Evolutionary conservation across 1,139 yeast genomes (phyloP).

Genomic region (Pichia sp.): DNA sequence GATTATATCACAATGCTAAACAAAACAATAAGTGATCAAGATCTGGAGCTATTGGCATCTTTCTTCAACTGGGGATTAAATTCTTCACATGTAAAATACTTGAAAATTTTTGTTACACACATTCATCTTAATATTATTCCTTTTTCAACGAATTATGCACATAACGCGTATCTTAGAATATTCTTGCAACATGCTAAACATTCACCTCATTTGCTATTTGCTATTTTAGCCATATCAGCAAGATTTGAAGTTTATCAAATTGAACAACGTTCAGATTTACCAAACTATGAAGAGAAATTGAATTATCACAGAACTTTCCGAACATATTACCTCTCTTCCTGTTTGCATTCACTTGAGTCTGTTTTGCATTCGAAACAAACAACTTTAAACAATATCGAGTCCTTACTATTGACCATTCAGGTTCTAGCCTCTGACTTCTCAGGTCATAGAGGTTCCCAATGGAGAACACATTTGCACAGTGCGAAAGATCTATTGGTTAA

Average conservation of each 20-base stretch:
- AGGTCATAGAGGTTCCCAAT: slow-evolving; percentile 46
- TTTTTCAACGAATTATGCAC: slow-evolving; percentile 33
- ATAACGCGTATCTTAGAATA: slow-evolving; percentile 41
- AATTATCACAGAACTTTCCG: slow-evolving; percentile 44
- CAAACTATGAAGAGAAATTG: slow-evolving; percentile 19
- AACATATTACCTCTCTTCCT: slow-evolving; percentile 47
- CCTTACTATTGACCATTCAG: slow-evolving; percentile 53
- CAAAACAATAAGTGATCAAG: slow-evolving; percentile 26
- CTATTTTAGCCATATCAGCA: slow-evolving; percentile 58
- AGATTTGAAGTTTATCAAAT: slow-evolving; percentile 39
- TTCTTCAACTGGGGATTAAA: slow-evolving; percentile 31
- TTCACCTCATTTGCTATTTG: slow-evolving; percentile 53
- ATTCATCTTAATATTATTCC: slow-evolving; percentile 38
- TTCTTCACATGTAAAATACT: slow-evolving; percentile 34
- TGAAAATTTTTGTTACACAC: slow-evolving; percentile 37
- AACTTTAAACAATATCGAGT: slow-evolving; percentile 51
- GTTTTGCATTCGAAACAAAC: slow-evolving; percentile 36
- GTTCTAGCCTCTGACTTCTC: slow-evolving; percentile 58
- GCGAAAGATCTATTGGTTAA: slow-evolving; percentile 58
- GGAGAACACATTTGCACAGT: slow-evolving; percentile 64
- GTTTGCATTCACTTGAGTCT: slow-evolving; percentile 45
- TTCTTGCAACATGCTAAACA: slow-evolving; percentile 46
- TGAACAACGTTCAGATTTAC: slow-evolving; percentile 15
- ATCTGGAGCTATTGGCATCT: slow-evolving; percentile 25
- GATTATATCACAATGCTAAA: slow-evolving; percentile 28